phyloP scores from a whole-genome alignment of 345 rosid species.

The Melastoma malabathricum region DNA sequence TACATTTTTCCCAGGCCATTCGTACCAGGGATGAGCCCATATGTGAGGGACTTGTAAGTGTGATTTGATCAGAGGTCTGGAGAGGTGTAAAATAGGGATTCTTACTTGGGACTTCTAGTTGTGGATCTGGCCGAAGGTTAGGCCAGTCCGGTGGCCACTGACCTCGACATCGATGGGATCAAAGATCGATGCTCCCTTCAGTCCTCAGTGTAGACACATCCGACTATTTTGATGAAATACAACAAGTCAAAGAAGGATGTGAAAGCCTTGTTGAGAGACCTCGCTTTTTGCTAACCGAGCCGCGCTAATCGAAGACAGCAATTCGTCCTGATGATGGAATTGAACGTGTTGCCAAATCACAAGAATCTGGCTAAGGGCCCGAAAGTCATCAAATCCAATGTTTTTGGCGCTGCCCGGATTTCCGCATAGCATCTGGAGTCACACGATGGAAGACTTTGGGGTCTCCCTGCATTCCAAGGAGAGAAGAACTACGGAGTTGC shows the following conservation, averaged over 20 bases:
- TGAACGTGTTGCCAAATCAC: constrained; percentile 24
- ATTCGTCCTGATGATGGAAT: constrained; percentile 44
- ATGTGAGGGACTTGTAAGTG: constrained; percentile 77
- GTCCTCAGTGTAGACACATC: constrained; percentile 37
- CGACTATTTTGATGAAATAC: constrained; percentile 55
- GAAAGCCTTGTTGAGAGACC: constrained; percentile 30
- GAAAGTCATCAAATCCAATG: constrained; percentile 20
- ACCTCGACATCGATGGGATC: constrained; percentile 45
- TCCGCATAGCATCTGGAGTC: constrained; percentile 56
- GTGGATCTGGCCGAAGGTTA: constrained; percentile 62
- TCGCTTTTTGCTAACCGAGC: constrained; percentile 67
- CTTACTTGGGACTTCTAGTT: constrained; percentile 48
- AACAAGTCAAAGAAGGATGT: constrained; percentile 38
- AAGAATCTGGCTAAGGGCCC: constrained; percentile 42
- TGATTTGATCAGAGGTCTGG: constrained; percentile 49
- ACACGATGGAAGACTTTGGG: constrained; percentile 54
- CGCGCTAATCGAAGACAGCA: constrained; percentile 48
- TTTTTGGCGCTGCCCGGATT: constrained; percentile 47
- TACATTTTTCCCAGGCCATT: too few relatives aligned
- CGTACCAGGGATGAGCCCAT: constrained; percentile 47
- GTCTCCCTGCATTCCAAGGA: constrained; percentile 60
- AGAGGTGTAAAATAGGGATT: constrained; percentile 71
- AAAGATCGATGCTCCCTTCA: constrained; percentile 34
- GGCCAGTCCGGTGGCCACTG: constrained; percentile 36
- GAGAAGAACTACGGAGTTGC: constrained; percentile 27